Percentiles rank a stretch among this genome's conserved stretches.
These are phyloP conservation scores for Aspergillus candidus DNA, from an alignment of 2,329 filamentous ascomycete genomes.

Conservation along the genomic window DNA sequence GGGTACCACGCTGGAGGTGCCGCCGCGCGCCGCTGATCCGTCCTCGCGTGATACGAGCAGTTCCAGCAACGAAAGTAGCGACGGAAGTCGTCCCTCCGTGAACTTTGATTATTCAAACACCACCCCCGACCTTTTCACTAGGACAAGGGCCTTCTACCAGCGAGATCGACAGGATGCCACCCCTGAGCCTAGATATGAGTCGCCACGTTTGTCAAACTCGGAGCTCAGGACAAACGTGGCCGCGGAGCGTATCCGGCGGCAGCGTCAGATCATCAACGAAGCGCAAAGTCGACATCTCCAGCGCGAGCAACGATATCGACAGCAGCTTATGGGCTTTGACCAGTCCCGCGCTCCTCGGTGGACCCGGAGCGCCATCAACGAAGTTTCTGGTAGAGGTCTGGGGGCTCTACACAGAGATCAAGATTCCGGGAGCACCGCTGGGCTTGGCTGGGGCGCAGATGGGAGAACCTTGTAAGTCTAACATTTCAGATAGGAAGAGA, in stretches of 20 bases:
- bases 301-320: conserved; percentile 30
- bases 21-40: conserved; percentile 16
- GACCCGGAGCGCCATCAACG: conserved; percentile 33
- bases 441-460: conserved; percentile 44
- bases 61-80: conserved; percentile 17
- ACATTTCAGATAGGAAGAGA: background rate
- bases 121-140: conserved; percentile 17
- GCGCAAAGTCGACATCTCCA: conserved; percentile 25
- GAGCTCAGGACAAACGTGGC: conserved; percentile 35
- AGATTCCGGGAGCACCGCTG: conserved; percentile 40
- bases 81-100: conserved; percentile 13
- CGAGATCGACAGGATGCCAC: conserved; percentile 24
- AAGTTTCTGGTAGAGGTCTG: conserved; percentile 29
- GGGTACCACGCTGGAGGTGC: conserved; percentile 20
- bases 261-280: conserved; percentile 32
- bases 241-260: conserved; percentile 34
- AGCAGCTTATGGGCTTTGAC: conserved; percentile 28
- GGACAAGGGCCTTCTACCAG: conserved; percentile 29
- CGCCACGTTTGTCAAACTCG: conserved; percentile 22
- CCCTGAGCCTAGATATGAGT: conserved; percentile 23
- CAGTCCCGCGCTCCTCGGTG: conserved; percentile 33
- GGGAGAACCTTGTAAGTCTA: conserved; percentile 42
- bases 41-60: conserved; percentile 19
- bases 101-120: conserved; percentile 17
- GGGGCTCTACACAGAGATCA: conserved; percentile 27